Base-by-base conservation (phyloP, 2,329 filamentous ascomycete genomes). In the Microdochium nivale region DNA sequence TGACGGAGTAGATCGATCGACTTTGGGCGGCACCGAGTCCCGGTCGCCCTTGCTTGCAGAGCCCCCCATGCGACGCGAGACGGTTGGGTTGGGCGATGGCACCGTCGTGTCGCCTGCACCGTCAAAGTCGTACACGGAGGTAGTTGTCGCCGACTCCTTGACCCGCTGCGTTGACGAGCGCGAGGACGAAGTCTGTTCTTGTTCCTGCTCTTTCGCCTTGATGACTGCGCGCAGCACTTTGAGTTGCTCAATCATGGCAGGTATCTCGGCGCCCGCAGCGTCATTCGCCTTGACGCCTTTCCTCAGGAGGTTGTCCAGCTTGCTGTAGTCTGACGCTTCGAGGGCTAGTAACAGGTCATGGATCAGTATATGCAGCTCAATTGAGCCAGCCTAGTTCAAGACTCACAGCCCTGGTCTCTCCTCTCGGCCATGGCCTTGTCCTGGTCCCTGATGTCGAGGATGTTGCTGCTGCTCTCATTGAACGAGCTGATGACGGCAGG, bases 11-110 rank as follows among this genome's bases (percentile, higher is more conserved):
- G 63, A 63, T 25, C 64, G 61, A 55, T 80, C 79, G 9, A 74
- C 71, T 58, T 80, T 80, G 47, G 75, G 72, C 1, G 79, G 77
- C 14, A 77, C 71, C 53, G 78, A 81, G 56, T 80, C 77, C 25
- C 76, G 69, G 50, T 75, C 72, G 40, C 67, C 68, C 47, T 57
- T 68, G 24, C 60, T 60, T 25, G 59, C 59, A 33, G 61, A 67
- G 37, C 63, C 63, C 27, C 63, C 66, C 30, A 69, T 62, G 48
- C 70, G 71, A 14, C 68, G 62, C 3, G 65, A 59, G 25, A 67
- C 62, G 25, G 62, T 62, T 9, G 65, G 65, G 33, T 67, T 66
- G 8, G 69, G 70, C 3, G 70, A 71, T 4, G 69, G 70, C 2
- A 70, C 67, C 2, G 71, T 67, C 4, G 72, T 74, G 53, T 75